Evolutionary conservation across 441 rosid genomes (phyloP).

Genomic region (Erysimum pusillum): DNA sequence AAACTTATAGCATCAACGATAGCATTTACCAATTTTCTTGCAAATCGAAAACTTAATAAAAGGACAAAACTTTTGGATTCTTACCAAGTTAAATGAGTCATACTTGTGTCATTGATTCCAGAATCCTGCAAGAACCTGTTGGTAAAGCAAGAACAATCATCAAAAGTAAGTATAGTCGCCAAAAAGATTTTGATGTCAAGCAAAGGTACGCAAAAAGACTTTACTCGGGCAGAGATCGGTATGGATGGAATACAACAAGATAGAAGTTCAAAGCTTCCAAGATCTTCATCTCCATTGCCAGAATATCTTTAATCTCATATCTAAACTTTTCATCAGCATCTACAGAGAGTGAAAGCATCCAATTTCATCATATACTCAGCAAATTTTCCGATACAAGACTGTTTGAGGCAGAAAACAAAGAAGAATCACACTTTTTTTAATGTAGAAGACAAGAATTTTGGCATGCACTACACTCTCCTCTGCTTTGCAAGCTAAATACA

Average conservation of each 20-base stretch:
- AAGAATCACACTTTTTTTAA: conserved; percentile 57
- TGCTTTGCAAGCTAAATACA: conserved; percentile 96
- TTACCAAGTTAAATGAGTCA: conserved; percentile 89
- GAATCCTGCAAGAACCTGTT: conserved; percentile 87
- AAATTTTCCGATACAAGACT: conserved; percentile 19
- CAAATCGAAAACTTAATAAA: conserved; percentile 18
- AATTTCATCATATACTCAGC: background rate
- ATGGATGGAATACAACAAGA: conserved; percentile 94
- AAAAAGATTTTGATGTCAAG: background rate
- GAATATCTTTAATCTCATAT: conserved; percentile 89
- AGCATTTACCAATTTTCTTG: conserved; percentile 2
- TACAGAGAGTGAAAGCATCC: conserved; percentile 45
- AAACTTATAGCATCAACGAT: conserved; percentile 25
- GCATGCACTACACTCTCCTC: conserved; percentile 98
- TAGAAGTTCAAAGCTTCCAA: conserved; percentile 93
- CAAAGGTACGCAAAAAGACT: conserved; percentile 41
- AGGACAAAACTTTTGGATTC: conserved; percentile 27
- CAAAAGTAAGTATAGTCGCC: background rate
- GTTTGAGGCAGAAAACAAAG: conserved; percentile 9
- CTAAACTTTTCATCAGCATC: conserved; percentile 83
- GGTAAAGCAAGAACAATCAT: conserved; percentile 28
- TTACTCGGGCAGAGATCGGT: conserved; percentile 84
- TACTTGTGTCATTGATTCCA: conserved; percentile 68
- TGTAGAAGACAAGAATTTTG: conserved; percentile 74
- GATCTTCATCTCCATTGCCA: conserved; percentile 99